Evolutionary conservation across 78 protist genomes (phyloP), one percentile per base, ranked within the genome.

Genomic region (Dictyostelium firmibasis): DNA sequence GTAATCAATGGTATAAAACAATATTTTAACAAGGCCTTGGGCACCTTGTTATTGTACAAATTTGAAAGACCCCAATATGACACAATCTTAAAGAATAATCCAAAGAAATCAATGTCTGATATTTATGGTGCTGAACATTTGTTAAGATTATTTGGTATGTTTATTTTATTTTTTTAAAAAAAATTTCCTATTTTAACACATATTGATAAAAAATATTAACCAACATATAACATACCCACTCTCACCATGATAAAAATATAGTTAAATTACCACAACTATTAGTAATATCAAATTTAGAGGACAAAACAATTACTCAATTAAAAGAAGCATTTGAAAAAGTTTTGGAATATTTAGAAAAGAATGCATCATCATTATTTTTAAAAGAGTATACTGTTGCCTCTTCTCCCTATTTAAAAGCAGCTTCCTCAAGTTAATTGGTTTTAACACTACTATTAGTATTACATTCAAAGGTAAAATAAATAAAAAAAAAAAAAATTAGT

Each of bases 61-160:
- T 88, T 88, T 78, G 93, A 88, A 64, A 77, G 93, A 79, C 47
- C 44, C 10, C 93, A 88, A 44, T 86, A 77, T 57, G 36, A 64
- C 9, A 50, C 78, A 25, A 47, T 86, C 20, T 29, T 88, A n/a
- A 79, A 79, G 27, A 25, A 11, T 7, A n/a, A 87, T 77, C 86
- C 85, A 14, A 64, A 88, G 23, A 79, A 60, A 64, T 76, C 86
- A 67, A 31, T 64, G 67, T 77, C 86, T 18, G 93, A 88, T 27
- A 79, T 88, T 16, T 88, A 88, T 88, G 93, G 93, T 64, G 85
- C 86, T 18, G 93, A 88, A 43, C 93, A 88, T 79, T 67, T 88
- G 35, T 67, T 88, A 69, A 77, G 93, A 88, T 88, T 88, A 47
- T 88, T 88, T 88, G 92, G 92, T 86, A 86, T 10, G 84, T 38